Conservation (phyloP, 2,329 filamentous ascomycete species). For the Diaporthe ilicicola region DNA sequence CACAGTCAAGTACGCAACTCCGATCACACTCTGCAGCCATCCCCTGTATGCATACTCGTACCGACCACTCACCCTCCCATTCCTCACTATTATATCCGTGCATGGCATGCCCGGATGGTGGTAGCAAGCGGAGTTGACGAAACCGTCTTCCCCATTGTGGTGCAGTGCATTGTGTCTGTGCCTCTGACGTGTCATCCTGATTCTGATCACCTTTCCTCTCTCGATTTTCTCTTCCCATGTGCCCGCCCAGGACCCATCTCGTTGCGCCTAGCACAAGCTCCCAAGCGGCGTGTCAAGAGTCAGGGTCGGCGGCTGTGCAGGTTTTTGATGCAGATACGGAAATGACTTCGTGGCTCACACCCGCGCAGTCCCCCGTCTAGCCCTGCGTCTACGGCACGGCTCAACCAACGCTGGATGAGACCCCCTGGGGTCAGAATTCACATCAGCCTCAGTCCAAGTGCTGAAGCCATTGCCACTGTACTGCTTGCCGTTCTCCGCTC, state of each 20-base stretch:
- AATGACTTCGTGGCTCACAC: slow-evolving; percentile 26
- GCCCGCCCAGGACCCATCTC: slow-evolving; percentile 1
- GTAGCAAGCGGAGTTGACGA: slow-evolving; percentile 27
- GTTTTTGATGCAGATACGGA: slow-evolving; percentile 19
- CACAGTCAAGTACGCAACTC: slow-evolving; percentile 23
- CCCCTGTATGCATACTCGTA: slow-evolving; percentile 21
- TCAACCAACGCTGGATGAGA: slow-evolving; percentile 11
- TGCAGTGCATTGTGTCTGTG: slow-evolving; percentile 34
- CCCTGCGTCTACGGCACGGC: slow-evolving; percentile 12
- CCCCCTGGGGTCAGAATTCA: background rate
- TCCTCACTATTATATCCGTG: slow-evolving; percentile 25
- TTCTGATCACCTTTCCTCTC: slow-evolving; percentile 9
- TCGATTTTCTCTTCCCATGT: slow-evolving; percentile 1
- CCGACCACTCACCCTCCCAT: slow-evolving; percentile 22
- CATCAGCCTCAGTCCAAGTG: slow-evolving; percentile 19
- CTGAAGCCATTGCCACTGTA: slow-evolving; percentile 5
- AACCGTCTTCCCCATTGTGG: slow-evolving; percentile 22
- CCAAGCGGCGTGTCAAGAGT: slow-evolving; percentile 21
- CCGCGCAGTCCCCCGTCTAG: slow-evolving; percentile 29
- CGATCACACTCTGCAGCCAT: slow-evolving; percentile 32
- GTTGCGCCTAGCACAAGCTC: slow-evolving; percentile 18
- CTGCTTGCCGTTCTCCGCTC: background rate
- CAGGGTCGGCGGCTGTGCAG: slow-evolving; percentile 23
- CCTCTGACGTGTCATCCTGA: slow-evolving; percentile 41
- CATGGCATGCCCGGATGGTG: slow-evolving; percentile 18